Evolutionary conservation across 106 monocot species (phyloP).

Genomic region (Gastrodia elata): DNA sequence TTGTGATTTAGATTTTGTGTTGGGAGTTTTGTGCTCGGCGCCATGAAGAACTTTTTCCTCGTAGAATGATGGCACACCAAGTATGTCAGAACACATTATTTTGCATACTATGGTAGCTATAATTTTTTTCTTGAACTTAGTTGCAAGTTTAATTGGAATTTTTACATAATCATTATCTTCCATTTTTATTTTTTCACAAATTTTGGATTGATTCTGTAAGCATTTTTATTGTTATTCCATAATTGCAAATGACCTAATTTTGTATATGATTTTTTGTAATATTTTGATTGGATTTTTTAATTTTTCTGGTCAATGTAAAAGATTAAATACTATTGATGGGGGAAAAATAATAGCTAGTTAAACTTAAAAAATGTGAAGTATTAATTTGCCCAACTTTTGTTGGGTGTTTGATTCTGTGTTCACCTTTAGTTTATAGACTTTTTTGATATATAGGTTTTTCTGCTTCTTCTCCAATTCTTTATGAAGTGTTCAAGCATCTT

Average conservation of each 20-base stretch:
- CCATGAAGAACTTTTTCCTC: slow-evolving; percentile 84
- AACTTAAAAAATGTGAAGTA: no score
- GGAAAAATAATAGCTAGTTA: no score
- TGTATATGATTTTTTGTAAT: no score
- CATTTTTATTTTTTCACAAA: not conserved
- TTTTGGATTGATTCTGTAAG: not conserved
- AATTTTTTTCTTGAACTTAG: not conserved
- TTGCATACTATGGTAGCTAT: not conserved
- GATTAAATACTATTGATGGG: no score
- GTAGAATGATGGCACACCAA: slow-evolving; percentile 77
- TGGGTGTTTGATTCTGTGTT: not conserved
- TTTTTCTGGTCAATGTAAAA: no score
- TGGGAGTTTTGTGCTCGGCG: slow-evolving; percentile 93
- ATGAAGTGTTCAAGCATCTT: not conserved
- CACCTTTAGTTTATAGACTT: not conserved
- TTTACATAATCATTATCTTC: not conserved
- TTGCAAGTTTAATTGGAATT: not conserved
- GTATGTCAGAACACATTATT: slow-evolving; percentile 23
- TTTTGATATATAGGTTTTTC: not conserved
- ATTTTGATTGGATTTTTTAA: no score
- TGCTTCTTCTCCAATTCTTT: not conserved
- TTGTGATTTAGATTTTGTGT: slow-evolving; percentile 60
- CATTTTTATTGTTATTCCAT: no score
- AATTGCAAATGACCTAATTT: no score
- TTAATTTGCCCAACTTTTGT: no score